Conservation (phyloP, 2,329 filamentous ascomycete genomes). For the Bipolaris zeicola region DNA sequence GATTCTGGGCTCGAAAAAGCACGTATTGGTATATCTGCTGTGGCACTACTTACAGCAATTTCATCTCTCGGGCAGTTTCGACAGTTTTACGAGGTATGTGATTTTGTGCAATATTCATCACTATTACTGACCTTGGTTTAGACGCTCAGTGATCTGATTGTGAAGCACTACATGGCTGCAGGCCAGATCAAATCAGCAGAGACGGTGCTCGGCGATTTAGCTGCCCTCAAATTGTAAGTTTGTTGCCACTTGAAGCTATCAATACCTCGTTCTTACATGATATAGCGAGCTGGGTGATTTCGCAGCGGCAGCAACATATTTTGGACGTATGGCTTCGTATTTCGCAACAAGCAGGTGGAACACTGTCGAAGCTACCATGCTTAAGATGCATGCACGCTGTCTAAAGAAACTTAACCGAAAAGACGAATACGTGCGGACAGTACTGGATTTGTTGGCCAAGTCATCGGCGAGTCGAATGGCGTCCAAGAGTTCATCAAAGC, state of each 20-base stretch:
- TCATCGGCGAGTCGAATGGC: constrained; percentile 53
- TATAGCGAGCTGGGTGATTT: constrained; percentile 69
- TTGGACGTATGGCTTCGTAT: constrained; percentile 72
- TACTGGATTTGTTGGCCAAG: constrained; percentile 75
- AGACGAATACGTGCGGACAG: constrained; percentile 78
- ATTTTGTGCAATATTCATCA: not conserved
- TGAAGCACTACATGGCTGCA: constrained; percentile 81
- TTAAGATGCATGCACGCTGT: constrained; percentile 84
- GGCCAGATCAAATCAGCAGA: constrained; percentile 79
- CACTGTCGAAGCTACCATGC: constrained; percentile 78
- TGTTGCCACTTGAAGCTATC: not conserved
- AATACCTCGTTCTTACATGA: constrained; percentile 9
- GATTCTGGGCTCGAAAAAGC: constrained; percentile 11
- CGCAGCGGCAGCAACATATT: constrained; percentile 73
- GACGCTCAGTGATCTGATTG: constrained; percentile 80
- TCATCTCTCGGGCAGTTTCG: constrained; percentile 48
- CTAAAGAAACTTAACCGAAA: constrained; percentile 75
- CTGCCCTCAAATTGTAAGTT: constrained; percentile 72
- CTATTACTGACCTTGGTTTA: constrained; percentile 63
- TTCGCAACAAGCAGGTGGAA: constrained; percentile 82
- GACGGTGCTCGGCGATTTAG: constrained; percentile 80
- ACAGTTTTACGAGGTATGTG: constrained; percentile 48
- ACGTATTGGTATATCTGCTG: constrained; percentile 39
- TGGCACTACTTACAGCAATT: constrained; percentile 40
- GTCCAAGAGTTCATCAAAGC: constrained; percentile 29